These are phyloP conservation scores for Russula sp. DNA, from an alignment of 768 basidiomycete species.

Conservation along the genomic window DNA sequence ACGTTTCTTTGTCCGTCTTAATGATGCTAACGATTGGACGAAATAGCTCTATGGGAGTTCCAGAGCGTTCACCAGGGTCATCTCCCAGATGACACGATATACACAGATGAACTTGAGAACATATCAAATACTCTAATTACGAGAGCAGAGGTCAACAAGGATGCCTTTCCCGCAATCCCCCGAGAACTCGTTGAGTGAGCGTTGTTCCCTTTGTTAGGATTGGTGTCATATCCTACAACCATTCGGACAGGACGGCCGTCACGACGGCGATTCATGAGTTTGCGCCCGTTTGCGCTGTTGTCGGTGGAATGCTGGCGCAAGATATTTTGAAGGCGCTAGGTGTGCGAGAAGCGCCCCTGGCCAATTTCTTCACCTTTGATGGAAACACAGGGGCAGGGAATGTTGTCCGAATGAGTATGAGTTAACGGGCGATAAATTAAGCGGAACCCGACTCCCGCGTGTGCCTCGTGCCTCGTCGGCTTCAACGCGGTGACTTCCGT, in stretches of 20 bases:
- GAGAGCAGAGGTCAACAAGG: constrained; percentile 66
- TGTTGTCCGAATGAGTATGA: constrained; percentile 54
- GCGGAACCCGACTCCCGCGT: neutral
- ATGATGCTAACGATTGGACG: constrained; percentile 5
- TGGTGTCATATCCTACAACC: neutral
- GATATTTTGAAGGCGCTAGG: constrained; percentile 91
- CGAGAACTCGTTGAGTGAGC: constrained; percentile 60
- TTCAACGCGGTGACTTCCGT: neutral
- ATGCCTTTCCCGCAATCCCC: constrained; percentile 57
- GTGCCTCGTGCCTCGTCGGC: neutral
- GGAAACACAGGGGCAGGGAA: constrained; percentile 75
- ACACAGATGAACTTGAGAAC: constrained; percentile 56
- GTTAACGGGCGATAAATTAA: constrained; percentile 15
- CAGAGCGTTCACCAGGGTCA: constrained; percentile 54
- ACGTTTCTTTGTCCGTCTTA: neutral
- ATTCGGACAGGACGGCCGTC: constrained; percentile 53
- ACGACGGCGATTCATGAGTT: constrained; percentile 79
- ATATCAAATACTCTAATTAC: constrained; percentile 61
- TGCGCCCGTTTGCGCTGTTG: constrained; percentile 89
- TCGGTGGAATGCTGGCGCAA: constrained; percentile 93
- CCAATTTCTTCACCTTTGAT: constrained; percentile 89
- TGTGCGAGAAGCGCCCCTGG: constrained; percentile 87
- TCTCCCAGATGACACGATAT: constrained; percentile 52
- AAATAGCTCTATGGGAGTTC: constrained; percentile 79
- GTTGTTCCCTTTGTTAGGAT: neutral